These are phyloP conservation scores for Podaxis sp. DNA, from an alignment of 768 basidiomycete genomes.

Conservation along the genomic window DNA sequence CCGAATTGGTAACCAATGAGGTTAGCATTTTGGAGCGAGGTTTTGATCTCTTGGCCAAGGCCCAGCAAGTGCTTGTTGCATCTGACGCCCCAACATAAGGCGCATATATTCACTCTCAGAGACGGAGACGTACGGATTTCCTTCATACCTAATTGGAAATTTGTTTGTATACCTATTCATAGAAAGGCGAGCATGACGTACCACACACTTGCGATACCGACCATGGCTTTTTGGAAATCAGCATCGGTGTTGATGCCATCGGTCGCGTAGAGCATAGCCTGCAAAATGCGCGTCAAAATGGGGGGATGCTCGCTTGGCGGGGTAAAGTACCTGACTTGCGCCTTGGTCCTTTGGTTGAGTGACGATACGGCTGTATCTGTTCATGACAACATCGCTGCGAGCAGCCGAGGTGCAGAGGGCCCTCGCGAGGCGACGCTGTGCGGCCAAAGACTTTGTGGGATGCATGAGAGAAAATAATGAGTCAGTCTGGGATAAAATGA, in stretches of 20 bases:
- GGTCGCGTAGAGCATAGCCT: slow-evolving; percentile 99
- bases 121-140: slow-evolving; percentile 83
- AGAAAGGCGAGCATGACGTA: slow-evolving; percentile 35
- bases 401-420: slow-evolving; percentile 35
- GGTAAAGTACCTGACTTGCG: slow-evolving; percentile 72
- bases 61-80: slow-evolving; percentile 93
- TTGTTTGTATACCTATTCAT: slow-evolving; percentile 12
- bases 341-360: slow-evolving; percentile 95
- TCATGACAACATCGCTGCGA: slow-evolving; percentile 49
- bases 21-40: slow-evolving; percentile 65
- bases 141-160: slow-evolving; percentile 81
- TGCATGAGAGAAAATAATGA: slow-evolving; percentile 12
- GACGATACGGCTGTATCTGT: slow-evolving; percentile 74
- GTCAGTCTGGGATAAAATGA: background rate
- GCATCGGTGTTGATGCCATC: slow-evolving; percentile 78
- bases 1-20: slow-evolving; percentile 98
- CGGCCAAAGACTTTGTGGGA: slow-evolving; percentile 22
- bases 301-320: background rate
- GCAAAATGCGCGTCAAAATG: slow-evolving; percentile 7
- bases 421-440: slow-evolving; percentile 31
- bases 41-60: slow-evolving; percentile 84
- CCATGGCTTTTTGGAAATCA: slow-evolving; percentile 96
- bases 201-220: slow-evolving; percentile 97
- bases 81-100: slow-evolving; percentile 68
- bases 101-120: slow-evolving; percentile 5